Base-by-base conservation (phyloP, 805 yeast genomes). In the fission yeast (Schizosaccharomyces pombe) region DNA sequence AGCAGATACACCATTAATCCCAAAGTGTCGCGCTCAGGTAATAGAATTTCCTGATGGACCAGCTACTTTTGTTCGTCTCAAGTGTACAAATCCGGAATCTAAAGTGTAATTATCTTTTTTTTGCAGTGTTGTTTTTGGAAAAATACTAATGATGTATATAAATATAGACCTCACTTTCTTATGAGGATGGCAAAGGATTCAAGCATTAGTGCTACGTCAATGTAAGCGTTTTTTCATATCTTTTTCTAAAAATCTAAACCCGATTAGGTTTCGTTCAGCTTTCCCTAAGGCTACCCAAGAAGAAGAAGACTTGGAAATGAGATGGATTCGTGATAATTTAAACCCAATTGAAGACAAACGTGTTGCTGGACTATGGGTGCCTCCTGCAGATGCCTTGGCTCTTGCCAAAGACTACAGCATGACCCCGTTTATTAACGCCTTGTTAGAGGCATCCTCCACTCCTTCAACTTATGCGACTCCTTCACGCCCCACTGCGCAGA, bases 51-150 rank as follows among this genome's bases (percentile, higher is more conserved):
- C 49, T 1, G 49, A 43, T n/a, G 49, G 49, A 43, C 49, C 49
- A n/a, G 49, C 49, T 26, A 43, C 49, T 4, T 43, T 43, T 43
- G 49, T 43, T 19, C 49, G 49, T 43, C 49, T 43, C 49, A 43
- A 43, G n/a, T 43, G 49, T 30, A 43, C 19, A 28, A 43, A 26
- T 22, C 49, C 49, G 9, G 31, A 24, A 14, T 22, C 49, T 14
- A 43, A 43, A 12, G 16, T 5, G 49, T 43, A 43, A 43, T 28
- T 6, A 43, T 9, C 12, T n/a, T n/a, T n/a, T n/a, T n/a, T n/a
- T n/a, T n/a, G n/a, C n/a, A n/a, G n/a, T n/a, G n/a, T n/a, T n/a
- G n/a, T n/a, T n/a, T n/a, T n/a, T n/a, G n/a, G n/a, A n/a, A n/a
- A n/a, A n/a, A n/a, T n/a, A n/a, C n/a, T n/a, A n/a, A n/a, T n/a